phyloP scores from a whole-genome alignment of 768 basidiomycete genomes.

The Boletus edulis region DNA sequence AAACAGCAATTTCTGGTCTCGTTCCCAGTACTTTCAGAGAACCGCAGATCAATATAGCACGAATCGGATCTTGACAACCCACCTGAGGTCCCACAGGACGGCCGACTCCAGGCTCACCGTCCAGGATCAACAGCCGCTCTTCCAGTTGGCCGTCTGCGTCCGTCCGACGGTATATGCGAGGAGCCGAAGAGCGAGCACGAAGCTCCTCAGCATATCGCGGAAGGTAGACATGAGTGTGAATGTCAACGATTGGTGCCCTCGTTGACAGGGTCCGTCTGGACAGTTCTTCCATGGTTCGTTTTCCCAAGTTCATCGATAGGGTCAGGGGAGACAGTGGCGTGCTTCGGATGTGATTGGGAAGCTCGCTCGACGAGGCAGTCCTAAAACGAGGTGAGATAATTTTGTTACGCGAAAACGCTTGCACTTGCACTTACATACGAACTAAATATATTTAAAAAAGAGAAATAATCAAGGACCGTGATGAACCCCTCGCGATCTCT shows the following conservation, averaged over 20 bases:
- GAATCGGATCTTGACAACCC: constrained; percentile 5
- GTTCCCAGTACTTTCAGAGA: constrained; percentile 64
- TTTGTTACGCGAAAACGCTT: constrained; percentile 9
- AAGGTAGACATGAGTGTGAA: constrained; percentile 86
- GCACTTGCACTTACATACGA: constrained; percentile 12
- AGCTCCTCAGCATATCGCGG: constrained; percentile 74
- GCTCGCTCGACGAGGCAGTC: constrained; percentile 6
- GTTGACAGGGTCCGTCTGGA: constrained; percentile 17
- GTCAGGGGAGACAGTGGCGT: constrained; percentile 12
- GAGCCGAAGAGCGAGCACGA: constrained; percentile 59
- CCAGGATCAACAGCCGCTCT: constrained; percentile 73
- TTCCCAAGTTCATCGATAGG: constrained; percentile 31
- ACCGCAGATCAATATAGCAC: constrained; percentile 8
- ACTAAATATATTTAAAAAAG: neutral
- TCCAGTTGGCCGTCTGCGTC: constrained; percentile 46
- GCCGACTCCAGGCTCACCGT: constrained; percentile 77
- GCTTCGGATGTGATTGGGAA: constrained; percentile 10
- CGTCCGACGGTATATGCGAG: constrained; percentile 58
- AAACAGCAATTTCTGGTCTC: constrained; percentile 74
- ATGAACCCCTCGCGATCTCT: constrained; percentile 8
- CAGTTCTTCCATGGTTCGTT: constrained; percentile 23
- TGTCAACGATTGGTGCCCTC: constrained; percentile 58
- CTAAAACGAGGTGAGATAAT: constrained; percentile 17
- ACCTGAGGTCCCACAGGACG: constrained; percentile 79
- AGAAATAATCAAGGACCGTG: neutral